A percentile compares a stretch with the other conserved stretches of the same genome.
These are phyloP conservation scores for Eucalyptus virginea DNA, from an alignment of 345 rosid genomes.

Conservation along the genomic window DNA sequence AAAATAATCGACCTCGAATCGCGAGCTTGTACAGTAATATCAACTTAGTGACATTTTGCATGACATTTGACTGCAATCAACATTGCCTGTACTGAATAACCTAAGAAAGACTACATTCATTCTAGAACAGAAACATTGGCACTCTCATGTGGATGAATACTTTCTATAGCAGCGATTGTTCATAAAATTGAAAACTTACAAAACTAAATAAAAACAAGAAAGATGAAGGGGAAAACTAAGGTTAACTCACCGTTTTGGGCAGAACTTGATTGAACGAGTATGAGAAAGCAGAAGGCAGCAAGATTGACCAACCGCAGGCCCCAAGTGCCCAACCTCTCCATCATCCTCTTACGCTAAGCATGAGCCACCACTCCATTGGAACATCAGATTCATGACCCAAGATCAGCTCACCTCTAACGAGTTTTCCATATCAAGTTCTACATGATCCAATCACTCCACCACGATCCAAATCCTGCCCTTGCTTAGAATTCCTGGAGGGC, in stretches of 20 bases:
- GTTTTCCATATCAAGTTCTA: not conserved
- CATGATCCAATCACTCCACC: not conserved
- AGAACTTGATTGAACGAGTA: slow-evolving; percentile 10
- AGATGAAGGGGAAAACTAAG: not conserved
- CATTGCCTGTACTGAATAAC: not conserved
- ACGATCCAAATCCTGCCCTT: not conserved
- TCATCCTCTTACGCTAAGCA: slow-evolving; percentile 24
- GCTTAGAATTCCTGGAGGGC: not conserved
- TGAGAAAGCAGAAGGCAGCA: slow-evolving; percentile 8
- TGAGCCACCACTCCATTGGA: slow-evolving; percentile 17
- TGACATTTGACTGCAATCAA: not conserved
- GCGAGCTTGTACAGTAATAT: not conserved
- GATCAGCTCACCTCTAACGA: not conserved
- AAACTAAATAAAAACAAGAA: not conserved
- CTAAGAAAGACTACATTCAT: not conserved
- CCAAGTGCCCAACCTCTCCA: slow-evolving; percentile 19
- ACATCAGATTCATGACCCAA: slow-evolving; percentile 5
- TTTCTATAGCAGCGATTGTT: not conserved
- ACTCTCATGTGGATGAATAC: not conserved
- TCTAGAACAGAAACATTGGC: not conserved
- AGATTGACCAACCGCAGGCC: not conserved
- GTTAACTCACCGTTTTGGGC: slow-evolving; percentile 23
- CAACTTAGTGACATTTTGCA: not conserved
- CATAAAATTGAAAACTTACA: not conserved
- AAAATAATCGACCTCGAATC: not conserved